Percentiles rank a stretch among this genome's conserved stretches.
These are phyloP conservation scores for Fusarium multiceps DNA, from an alignment of 2,329 filamentous ascomycete genomes.

Conservation along the genomic window DNA sequence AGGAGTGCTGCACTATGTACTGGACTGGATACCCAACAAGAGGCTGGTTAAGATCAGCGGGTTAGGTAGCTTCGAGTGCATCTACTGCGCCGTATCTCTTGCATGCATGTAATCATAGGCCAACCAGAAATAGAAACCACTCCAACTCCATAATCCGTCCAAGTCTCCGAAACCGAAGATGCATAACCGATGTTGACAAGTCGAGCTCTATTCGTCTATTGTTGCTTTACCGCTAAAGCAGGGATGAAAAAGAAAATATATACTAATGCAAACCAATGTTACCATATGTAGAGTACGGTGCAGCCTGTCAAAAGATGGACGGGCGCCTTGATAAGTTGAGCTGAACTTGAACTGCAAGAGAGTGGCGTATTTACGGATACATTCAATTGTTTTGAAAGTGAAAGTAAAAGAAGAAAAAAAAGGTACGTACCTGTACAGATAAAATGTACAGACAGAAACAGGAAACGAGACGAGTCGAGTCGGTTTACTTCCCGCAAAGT, in stretches of 20 bases:
- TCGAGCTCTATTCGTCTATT: background rate
- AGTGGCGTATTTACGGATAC: conserved; percentile 19
- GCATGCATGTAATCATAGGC: background rate
- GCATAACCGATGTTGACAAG: background rate
- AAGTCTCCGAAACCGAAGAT: conserved; percentile 17
- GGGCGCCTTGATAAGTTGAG: conserved; percentile 25
- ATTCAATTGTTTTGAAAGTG: background rate
- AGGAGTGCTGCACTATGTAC: conserved; percentile 12
- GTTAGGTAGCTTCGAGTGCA: background rate
- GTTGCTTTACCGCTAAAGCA: background rate
- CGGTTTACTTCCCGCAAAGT: conserved; percentile 39
- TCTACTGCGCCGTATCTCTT: background rate
- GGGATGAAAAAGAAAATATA: background rate
- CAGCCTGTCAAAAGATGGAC: conserved; percentile 9
- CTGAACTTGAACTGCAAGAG: conserved; percentile 31
- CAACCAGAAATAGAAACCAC: background rate
- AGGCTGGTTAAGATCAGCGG: conserved; percentile 16
- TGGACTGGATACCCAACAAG: background rate
- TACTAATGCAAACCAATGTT: background rate
- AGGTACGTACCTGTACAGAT: conserved; percentile 10
- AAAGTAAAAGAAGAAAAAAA: background rate
- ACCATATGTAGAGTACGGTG: background rate
- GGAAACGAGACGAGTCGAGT: conserved; percentile 23
- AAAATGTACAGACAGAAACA: background rate
- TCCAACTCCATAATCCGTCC: background rate